Conservation (phyloP, 1,139 yeast genomes). For the Sugiyamaella neomexicana region DNA sequence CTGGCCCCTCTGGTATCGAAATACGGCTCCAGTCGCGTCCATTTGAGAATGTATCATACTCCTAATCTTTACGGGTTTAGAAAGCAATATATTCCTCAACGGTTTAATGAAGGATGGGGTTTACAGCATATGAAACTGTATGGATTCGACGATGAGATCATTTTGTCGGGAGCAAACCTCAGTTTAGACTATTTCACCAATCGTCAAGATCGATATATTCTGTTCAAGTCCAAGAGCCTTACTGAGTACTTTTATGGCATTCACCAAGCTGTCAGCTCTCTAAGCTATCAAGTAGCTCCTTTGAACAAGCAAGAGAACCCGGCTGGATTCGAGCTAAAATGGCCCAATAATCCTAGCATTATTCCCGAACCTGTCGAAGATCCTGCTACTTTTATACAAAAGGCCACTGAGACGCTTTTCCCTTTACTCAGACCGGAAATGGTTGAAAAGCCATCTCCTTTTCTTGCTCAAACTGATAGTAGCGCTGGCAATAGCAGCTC, state of each 20-base stretch:
- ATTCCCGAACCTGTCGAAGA: constrained; percentile 71
- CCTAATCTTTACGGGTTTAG: constrained; percentile 76
- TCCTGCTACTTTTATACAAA: constrained; percentile 55
- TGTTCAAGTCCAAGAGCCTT: constrained; percentile 58
- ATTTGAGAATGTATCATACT: constrained; percentile 82
- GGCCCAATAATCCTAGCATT: constrained; percentile 71
- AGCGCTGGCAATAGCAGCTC: neutral
- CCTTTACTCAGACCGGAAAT: constrained; percentile 48
- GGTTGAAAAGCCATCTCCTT: neutral
- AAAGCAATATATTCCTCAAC: constrained; percentile 66
- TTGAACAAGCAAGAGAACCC: constrained; percentile 18
- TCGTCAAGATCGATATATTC: constrained; percentile 89
- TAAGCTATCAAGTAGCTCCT: constrained; percentile 66
- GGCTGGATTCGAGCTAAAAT: constrained; percentile 55
- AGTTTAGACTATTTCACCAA: constrained; percentile 92
- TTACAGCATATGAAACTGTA: constrained; percentile 96
- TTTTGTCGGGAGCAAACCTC: constrained; percentile 88
- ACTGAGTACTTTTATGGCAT: constrained; percentile 72
- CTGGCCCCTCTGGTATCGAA: constrained; percentile 65
- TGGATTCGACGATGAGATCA: constrained; percentile 88
- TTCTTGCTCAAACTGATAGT: neutral
- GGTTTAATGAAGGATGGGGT: constrained; percentile 90
- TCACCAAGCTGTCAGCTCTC: constrained; percentile 62
- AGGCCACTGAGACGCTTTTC: constrained; percentile 56
- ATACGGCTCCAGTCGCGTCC: constrained; percentile 69